Evolutionary conservation across 257 asterid species (phyloP).

Genomic region (Datura wrightii): DNA sequence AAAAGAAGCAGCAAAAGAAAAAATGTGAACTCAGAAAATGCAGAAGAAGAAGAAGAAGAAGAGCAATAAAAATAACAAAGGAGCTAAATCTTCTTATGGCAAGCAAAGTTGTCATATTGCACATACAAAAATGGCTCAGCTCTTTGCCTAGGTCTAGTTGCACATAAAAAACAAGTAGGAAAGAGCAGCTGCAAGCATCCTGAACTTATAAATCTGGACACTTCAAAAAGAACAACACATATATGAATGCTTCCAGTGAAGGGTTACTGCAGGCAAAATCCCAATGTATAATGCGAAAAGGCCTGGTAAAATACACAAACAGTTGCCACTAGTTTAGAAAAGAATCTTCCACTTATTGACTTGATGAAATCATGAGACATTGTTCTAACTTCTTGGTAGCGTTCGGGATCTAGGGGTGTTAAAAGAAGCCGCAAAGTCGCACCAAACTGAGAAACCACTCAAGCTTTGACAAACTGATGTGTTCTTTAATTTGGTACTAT

Average conservation of each 20-base stretch:
- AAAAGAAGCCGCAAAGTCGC: background rate
- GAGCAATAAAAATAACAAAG: background rate
- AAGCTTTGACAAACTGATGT: conserved; percentile 4
- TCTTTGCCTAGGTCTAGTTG: background rate
- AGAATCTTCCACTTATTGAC: background rate
- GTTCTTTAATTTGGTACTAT: background rate
- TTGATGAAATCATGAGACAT: background rate
- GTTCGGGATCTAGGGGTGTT: background rate
- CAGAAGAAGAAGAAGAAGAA: background rate
- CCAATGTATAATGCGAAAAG: background rate
- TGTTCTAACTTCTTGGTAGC: conserved; percentile 24
- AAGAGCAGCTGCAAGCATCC: background rate
- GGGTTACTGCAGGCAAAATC: background rate
- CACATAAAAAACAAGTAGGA: background rate
- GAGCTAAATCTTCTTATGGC: background rate
- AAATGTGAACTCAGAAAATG: too few species aligned
- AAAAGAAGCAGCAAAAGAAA: background rate
- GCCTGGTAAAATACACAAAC: background rate
- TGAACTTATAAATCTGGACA: conserved; percentile 9
- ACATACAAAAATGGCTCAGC: background rate
- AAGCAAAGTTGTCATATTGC: background rate
- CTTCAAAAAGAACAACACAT: background rate
- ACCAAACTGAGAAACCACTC: background rate
- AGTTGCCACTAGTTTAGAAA: conserved; percentile 15
- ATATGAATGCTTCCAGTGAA: background rate